phyloP scores from a whole-genome alignment of 345 rosid species.

The Laguncularia racemosa region DNA sequence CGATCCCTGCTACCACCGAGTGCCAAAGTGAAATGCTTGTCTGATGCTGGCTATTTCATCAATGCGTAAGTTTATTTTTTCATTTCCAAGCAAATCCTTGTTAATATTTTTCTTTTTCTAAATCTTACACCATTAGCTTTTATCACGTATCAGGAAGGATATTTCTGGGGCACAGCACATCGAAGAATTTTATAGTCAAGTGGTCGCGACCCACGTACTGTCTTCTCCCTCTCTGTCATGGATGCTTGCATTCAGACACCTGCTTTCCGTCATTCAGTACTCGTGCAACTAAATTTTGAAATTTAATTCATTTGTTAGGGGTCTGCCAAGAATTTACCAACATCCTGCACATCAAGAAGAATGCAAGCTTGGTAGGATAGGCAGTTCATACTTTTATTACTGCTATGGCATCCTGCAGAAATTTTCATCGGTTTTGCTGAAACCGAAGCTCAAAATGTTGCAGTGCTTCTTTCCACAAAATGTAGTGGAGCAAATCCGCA shows the following conservation, averaged over 20 bases:
- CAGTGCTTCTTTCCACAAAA: slow-evolving; percentile 99
- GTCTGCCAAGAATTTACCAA: slow-evolving; percentile 1
- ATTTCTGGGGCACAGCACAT: slow-evolving; percentile 61
- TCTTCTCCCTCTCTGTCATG: not conserved
- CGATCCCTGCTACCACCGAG: not conserved
- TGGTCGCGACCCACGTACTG: slow-evolving; percentile 16
- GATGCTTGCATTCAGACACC: too few relatives aligned
- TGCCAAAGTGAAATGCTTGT: slow-evolving; percentile 1
- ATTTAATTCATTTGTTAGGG: slow-evolving; percentile 27
- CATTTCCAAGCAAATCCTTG: slow-evolving; percentile 3
- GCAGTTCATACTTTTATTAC: not conserved
- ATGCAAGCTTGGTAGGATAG: slow-evolving; percentile 46
- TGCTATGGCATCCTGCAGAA: too few relatives aligned
- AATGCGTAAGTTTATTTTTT: slow-evolving; percentile 49
- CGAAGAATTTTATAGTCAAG: slow-evolving; percentile 33
- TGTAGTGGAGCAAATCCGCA: slow-evolving; percentile 43
- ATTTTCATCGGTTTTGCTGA: too few relatives aligned
- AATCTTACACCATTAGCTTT: not conserved
- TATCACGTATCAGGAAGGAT: slow-evolving; percentile 50
- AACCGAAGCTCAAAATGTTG: not conserved
- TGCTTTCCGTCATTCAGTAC: not conserved
- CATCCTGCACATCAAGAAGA: slow-evolving; percentile 3
- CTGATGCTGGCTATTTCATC: slow-evolving; percentile 12
- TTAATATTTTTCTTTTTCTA: not conserved
- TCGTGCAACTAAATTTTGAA: not conserved